A percentile compares a stretch with the other conserved stretches of the same genome.
These are phyloP conservation scores for Basidioascus undulatus DNA, from an alignment of 768 basidiomycete genomes.

Conservation along the genomic window DNA sequence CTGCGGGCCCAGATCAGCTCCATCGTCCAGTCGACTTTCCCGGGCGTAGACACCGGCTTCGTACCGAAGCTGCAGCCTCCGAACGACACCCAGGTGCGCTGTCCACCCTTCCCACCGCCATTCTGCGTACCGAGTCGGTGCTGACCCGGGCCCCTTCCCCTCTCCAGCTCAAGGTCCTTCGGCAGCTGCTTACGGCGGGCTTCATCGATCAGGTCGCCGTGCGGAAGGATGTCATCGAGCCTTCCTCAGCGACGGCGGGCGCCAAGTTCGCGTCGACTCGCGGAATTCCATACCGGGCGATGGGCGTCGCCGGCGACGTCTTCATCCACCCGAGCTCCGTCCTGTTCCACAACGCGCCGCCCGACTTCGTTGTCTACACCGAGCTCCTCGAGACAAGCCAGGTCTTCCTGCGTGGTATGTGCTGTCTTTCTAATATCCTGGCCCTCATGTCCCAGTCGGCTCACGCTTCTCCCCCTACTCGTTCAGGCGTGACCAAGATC, in stretches of 20 bases:
- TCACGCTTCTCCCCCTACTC: no score
- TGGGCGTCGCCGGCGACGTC: slow-evolving; percentile 62
- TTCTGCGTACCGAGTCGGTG: no score
- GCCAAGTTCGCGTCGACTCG: slow-evolving; percentile 47
- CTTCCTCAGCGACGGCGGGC: slow-evolving; percentile 24
- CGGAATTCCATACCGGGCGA: slow-evolving; percentile 57
- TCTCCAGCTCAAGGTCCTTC: slow-evolving; percentile 56
- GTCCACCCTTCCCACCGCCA: neutral
- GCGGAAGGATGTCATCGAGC: slow-evolving; percentile 55
- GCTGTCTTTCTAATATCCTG: no score
- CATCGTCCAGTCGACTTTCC: slow-evolving; percentile 60
- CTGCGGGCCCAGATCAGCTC: slow-evolving; percentile 65
- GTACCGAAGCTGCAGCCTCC: slow-evolving; percentile 49
- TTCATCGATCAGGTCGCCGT: slow-evolving; percentile 92
- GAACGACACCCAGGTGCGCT: slow-evolving; percentile 40
- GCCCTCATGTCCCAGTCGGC: no score
- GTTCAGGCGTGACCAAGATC: slow-evolving; percentile 48
- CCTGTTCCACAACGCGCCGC: slow-evolving; percentile 39
- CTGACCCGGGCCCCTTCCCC: no score
- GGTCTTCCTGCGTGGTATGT: slow-evolving; percentile 58
- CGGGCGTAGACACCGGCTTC: slow-evolving; percentile 35
- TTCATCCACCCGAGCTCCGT: slow-evolving; percentile 82
- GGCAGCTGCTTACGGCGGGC: slow-evolving; percentile 63
- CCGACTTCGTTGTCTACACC: slow-evolving; percentile 63
- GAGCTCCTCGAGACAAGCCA: slow-evolving; percentile 55